phyloP scores from a whole-genome alignment of 495 filamentous ascomycete species.

The Viridothelium virens region DNA sequence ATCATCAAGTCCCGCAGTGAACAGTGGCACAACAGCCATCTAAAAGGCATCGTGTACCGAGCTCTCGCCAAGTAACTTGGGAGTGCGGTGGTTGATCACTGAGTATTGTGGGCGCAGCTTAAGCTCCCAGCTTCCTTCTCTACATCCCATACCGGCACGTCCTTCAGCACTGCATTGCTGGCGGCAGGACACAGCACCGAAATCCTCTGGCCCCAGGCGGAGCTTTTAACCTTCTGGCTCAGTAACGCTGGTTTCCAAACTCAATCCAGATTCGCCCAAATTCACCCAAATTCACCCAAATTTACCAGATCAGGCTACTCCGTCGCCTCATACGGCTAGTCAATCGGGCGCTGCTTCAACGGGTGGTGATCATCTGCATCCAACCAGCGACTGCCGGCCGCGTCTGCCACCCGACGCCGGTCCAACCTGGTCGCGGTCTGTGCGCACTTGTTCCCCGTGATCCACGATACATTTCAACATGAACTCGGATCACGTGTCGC shows the following conservation, averaged over 20 bases:
- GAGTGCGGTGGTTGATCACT: conserved; percentile 1
- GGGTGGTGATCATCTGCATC: background rate
- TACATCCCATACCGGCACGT: background rate
- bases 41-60: conserved; percentile 1
- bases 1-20: conserved; percentile 9
- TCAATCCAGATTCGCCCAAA: too few relatives aligned
- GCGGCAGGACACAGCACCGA: background rate
- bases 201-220: background rate
- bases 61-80: conserved; percentile 11
- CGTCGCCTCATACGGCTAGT: conserved; percentile 1
- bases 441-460: background rate
- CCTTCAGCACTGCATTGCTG: conserved; percentile 7
- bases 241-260: background rate
- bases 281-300: background rate
- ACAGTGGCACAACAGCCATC: conserved; percentile 1
- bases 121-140: conserved; percentile 2
- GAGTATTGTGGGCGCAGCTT: conserved; percentile 9
- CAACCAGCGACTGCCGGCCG: background rate
- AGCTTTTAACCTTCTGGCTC: background rate
- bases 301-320: conserved; percentile 1
- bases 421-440: background rate
- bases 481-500: conserved; percentile 8
- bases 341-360: background rate
- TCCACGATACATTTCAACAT: background rate
- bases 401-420: background rate